Conservation (phyloP, 2,329 filamentous ascomycete species). For the Ophiostoma pallidulum region DNA sequence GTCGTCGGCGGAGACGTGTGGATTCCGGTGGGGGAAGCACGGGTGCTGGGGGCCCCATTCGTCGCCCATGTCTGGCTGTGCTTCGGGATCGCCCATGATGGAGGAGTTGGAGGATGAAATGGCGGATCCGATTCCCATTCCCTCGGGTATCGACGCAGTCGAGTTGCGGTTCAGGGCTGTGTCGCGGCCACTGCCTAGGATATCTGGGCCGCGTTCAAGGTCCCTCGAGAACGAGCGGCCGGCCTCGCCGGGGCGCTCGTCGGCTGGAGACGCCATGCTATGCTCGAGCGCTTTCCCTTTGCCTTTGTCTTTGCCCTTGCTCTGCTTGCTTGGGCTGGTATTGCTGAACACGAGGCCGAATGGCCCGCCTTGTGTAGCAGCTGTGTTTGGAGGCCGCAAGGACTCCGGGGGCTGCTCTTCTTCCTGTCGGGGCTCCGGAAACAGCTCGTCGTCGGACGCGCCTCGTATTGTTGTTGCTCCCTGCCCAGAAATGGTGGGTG, state of each 20-base stretch:
- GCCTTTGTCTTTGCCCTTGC: slow-evolving; percentile 40
- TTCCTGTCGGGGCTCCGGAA: neutral
- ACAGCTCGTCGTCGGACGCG: neutral
- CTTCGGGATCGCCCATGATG: slow-evolving; percentile 52
- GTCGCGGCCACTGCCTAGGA: slow-evolving; percentile 22
- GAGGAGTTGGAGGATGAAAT: slow-evolving; percentile 49
- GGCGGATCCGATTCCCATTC: slow-evolving; percentile 45
- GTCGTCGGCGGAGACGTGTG: slow-evolving; percentile 73
- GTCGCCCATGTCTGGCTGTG: slow-evolving; percentile 58
- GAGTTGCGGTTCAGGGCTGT: slow-evolving; percentile 28
- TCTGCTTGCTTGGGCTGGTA: slow-evolving; percentile 16
- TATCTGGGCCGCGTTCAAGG: slow-evolving; percentile 44
- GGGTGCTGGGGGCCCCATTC: slow-evolving; percentile 92
- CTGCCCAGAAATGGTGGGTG: neutral
- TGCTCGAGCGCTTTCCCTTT: slow-evolving; percentile 32
- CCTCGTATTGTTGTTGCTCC: too few species aligned
- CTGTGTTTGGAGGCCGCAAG: neutral
- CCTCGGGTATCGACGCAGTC: slow-evolving; percentile 39
- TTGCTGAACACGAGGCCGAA: slow-evolving; percentile 13
- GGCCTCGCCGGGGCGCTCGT: slow-evolving; percentile 24
- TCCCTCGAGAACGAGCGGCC: slow-evolving; percentile 36
- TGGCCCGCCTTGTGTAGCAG: slow-evolving; percentile 7
- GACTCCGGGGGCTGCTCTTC: neutral
- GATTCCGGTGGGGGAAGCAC: slow-evolving; percentile 88
- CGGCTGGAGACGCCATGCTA: slow-evolving; percentile 31